Evolutionary conservation across 108 stramenopile species (phyloP).

Genomic region (Discostella stelligeroides): DNA sequence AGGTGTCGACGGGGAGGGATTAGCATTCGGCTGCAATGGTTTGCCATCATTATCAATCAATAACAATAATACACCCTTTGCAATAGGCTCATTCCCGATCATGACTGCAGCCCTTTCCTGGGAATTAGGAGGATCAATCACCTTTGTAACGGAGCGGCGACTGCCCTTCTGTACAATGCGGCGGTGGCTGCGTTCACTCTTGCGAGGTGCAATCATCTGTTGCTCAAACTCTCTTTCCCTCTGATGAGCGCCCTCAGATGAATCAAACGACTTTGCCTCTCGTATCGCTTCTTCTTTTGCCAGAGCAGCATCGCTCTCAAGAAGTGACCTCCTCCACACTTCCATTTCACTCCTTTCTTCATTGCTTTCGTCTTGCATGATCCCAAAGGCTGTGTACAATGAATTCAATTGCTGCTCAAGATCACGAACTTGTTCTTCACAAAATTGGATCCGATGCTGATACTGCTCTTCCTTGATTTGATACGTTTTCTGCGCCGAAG

Average conservation of each 20-base stretch:
- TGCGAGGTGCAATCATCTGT: not conserved
- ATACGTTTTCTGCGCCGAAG: slow-evolving; percentile 45
- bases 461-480: slow-evolving; percentile 62
- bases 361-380: slow-evolving; percentile 59
- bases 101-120: slow-evolving; percentile 13
- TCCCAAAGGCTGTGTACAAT: slow-evolving; percentile 68
- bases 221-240: slow-evolving; percentile 3
- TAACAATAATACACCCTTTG: slow-evolving; percentile 32
- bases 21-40: slow-evolving; percentile 3
- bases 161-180: not conserved
- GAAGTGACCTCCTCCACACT: slow-evolving; percentile 24
- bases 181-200: slow-evolving; percentile 6
- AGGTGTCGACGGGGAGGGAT: not conserved
- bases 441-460: slow-evolving; percentile 60
- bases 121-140: not conserved
- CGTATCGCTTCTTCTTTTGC: slow-evolving; percentile 36
- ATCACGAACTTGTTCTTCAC: slow-evolving; percentile 65
- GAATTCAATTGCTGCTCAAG: slow-evolving; percentile 72
- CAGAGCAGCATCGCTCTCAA: slow-evolving; percentile 45
- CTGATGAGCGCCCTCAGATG: not conserved
- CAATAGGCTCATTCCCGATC: slow-evolving; percentile 30
- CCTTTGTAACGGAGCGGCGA: not conserved
- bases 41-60: slow-evolving; percentile 19
- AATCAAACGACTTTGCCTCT: slow-evolving; percentile 8
- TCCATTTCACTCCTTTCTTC: slow-evolving; percentile 37